Base-by-base conservation (phyloP, 2,329 filamentous ascomycete species). In the Aureobasidium lini region DNA sequence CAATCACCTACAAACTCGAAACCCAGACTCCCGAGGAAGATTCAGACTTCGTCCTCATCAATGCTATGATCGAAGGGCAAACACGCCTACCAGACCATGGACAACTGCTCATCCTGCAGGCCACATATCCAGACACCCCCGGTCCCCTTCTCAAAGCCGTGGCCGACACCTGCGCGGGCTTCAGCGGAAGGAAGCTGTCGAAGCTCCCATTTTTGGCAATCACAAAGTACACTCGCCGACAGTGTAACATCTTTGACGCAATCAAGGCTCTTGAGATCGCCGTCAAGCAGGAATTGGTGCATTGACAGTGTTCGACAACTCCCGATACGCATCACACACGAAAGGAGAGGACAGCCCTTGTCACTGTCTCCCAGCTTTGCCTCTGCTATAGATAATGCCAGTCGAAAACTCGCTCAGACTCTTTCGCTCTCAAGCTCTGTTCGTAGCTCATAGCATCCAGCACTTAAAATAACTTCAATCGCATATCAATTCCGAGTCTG, bases 151-250 rank as follows among this genome's bases (percentile, higher is more conserved):
- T 76, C 2, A 70, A 67, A 65, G 49, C 50, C 1, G 62, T 76
- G 9, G 67, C 74, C 6, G 61, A 69, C 59, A 64, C 65, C 15
- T 73, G 71, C 48, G 60, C 66, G 65, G 73, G 71, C 11, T 65
- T 77, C 5, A 78, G 76, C 62, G 76, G 75, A 2, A 69, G 76
- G 23, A 73, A 69, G 1, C 66, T 79, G 29, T 68, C 74, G 28
- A 68, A 75, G 29, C 62, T 78, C 15, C 75, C 76, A 1, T 70
- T 72, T 6, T 60, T 76, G 16, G 73, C 75, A 5, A 62, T 78
- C 32, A 73, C 75, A 0, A 70, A 74, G 65, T 71, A 76, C 63
- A 73, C 70, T 5, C 70, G 67, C 63, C 63, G 64, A 29, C 64
- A 60, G n/a, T 73, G 73, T 57, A 66, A 65, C 10, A 63, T 77